Base-by-base conservation (phyloP, 306 rosid species). In the Cicer bijugum region DNA sequence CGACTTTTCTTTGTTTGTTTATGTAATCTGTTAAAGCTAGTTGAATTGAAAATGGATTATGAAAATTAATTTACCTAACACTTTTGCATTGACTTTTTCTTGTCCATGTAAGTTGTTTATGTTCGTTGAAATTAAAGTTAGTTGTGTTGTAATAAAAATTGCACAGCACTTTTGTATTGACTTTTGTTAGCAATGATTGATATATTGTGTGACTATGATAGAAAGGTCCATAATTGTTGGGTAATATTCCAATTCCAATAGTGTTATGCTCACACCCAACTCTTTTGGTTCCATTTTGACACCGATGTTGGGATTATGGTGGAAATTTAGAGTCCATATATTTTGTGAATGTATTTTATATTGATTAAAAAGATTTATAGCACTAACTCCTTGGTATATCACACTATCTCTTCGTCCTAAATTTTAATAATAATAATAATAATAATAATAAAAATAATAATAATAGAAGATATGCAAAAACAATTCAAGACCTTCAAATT, bases 1-100 rank as follows among this genome's bases (percentile, higher is more conserved):
- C 23, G 28, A 28, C 15, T 57, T 79, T 75, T 56, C 42, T 33
- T 75, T 56, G 33, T 33, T 39, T 72, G 69, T 61, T 55, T 20
- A 10, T 4, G 57, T 42, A 17, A 20, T 56, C 58, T 46, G 9
- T 37, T 47, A 5, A n/a, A 69, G 75, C 53, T 75, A 33, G 72
- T 67, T 72, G 75, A 48, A 71, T 37, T 69, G 53, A 10, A 23
- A 75, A 68, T 67, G 80, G 56, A 79, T 60, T 73, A 37, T 76
- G 85, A 45, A 71, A 66, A 72, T 50, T 48, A 66, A 72, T 59
- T 48, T 72, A 51, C 16, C 19, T 5, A 74, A 62, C 76, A 72
- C 75, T 69, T 70, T 74, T 64, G 83, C 78, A 38, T 84, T 84
- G 85, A 81, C 85, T 74, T 77, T 72, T 40, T 12, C 37, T 15